Base-by-base conservation (phyloP, 176 grass and related monocot genomes). In the Calamus simplicifolius region DNA sequence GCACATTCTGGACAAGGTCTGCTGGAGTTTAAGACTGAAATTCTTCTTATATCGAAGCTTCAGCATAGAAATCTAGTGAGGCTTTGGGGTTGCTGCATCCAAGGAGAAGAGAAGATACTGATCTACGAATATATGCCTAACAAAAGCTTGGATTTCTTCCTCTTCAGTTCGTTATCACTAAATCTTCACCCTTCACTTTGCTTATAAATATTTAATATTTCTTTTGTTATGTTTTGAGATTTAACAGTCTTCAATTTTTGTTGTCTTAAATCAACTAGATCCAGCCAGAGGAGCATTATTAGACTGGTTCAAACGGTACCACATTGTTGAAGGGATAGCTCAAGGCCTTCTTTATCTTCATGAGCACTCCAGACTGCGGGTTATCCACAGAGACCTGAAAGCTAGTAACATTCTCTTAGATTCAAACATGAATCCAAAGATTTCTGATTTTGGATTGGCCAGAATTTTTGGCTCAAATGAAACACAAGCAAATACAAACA, bases 281-380 rank as follows among this genome's bases (percentile, higher is more conserved):
- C 26, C 2, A 35, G 51, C 17, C 1, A 68, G 3, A 56, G 30
- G 49, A 18, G 14, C 0, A 35, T 50, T 63, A 3, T 28, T 80
- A 52, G 52, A 64, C 6, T 80, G 70, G 70, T 16, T 3, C 16
- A 58, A 62, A 1, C 19, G 77, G 0, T 16, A 12, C 17, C 25
- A 2, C 0, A 74, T 74, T 63, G 52, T 69, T 17, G 70, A 74
- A 63, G 77, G 70, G 16, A 27, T 74, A 52, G 58, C 58, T 5
- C 77, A 80, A 63, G 77, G 77, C 14, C 70, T 80, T 64, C 3
- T 80, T 0, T 80, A 80, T 25, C 26, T 80, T 2, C 70, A 80
- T 16, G 69, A 74, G 25, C 64, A 80, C 58, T 80, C 70, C 52
- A 63, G 64, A 4, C 4, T 80, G 18, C 63, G 64, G 0, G 18